These are phyloP conservation scores for Fusarium bactridioides DNA, from an alignment of 2,329 filamentous ascomycete genomes.

Conservation along the genomic window DNA sequence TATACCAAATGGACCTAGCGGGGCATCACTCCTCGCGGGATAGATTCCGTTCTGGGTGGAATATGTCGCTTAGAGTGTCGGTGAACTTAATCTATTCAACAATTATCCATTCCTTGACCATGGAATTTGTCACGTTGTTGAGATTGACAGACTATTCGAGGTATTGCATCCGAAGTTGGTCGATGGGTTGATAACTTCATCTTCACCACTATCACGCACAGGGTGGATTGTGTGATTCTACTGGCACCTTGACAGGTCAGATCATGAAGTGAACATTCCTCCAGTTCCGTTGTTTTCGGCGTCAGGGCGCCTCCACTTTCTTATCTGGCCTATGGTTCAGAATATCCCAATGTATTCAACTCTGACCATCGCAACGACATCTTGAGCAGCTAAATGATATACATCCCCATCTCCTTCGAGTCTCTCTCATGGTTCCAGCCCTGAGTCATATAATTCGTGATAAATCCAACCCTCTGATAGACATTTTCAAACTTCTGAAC, in stretches of 20 bases:
- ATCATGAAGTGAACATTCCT: neutral
- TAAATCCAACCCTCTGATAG: constrained; percentile 30
- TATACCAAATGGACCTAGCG: neutral
- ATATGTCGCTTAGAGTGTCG: neutral
- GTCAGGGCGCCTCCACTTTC: neutral
- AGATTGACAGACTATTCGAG: neutral
- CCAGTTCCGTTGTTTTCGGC: fast-evolving
- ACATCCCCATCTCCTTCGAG: constrained; percentile 17
- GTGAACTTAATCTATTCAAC: neutral
- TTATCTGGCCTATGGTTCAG: neutral
- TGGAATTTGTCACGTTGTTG: neutral
- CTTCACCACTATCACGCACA: neutral
- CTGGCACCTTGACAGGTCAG: neutral
- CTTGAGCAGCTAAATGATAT: constrained; percentile 14
- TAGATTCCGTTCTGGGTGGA: neutral
- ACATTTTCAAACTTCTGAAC: constrained; percentile 21
- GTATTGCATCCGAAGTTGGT: neutral
- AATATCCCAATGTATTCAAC: no score
- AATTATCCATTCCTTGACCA: neutral
- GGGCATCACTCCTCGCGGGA: neutral
- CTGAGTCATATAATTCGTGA: constrained; percentile 20
- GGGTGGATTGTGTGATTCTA: neutral
- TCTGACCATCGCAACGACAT: fast-evolving
- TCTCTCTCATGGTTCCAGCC: constrained; percentile 24
- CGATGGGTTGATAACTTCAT: neutral